These are phyloP conservation scores for Trichosanthes cucumerina DNA, from an alignment of 306 rosid species.

Conservation along the genomic window DNA sequence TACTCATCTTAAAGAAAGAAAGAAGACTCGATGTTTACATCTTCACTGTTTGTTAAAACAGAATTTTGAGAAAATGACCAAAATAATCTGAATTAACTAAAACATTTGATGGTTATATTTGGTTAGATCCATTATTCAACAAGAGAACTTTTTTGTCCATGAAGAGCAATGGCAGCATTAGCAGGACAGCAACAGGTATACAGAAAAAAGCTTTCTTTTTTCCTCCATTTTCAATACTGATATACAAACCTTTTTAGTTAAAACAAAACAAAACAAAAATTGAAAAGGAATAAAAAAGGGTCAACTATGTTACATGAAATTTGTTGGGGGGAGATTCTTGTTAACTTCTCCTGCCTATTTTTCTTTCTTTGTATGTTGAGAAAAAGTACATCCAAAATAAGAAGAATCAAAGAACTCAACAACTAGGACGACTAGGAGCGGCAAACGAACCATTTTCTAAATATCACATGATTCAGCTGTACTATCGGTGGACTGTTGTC, in stretches of 20 bases:
- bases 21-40: too few species aligned
- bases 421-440: background rate
- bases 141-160: too few species aligned
- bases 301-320: background rate
- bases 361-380: background rate
- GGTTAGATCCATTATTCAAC: too few species aligned
- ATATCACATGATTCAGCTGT: constrained; percentile 49
- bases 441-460: constrained; percentile 31
- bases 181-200: background rate
- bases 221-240: constrained; percentile 18
- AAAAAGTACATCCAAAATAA: background rate
- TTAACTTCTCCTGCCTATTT: background rate
- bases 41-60: too few species aligned
- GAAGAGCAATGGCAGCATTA: background rate
- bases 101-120: too few species aligned
- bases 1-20: too few species aligned
- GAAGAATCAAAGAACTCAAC: constrained; percentile 13
- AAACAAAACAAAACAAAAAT: constrained; percentile 3
- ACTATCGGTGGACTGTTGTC: constrained; percentile 84
- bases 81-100: too few species aligned
- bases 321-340: background rate
- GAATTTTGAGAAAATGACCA: too few species aligned
- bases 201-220: background rate
- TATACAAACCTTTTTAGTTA: constrained; percentile 28
- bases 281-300: background rate